Base-by-base conservation (phyloP, 352 stramenopile species). In the Pythium utonaiense region DNA sequence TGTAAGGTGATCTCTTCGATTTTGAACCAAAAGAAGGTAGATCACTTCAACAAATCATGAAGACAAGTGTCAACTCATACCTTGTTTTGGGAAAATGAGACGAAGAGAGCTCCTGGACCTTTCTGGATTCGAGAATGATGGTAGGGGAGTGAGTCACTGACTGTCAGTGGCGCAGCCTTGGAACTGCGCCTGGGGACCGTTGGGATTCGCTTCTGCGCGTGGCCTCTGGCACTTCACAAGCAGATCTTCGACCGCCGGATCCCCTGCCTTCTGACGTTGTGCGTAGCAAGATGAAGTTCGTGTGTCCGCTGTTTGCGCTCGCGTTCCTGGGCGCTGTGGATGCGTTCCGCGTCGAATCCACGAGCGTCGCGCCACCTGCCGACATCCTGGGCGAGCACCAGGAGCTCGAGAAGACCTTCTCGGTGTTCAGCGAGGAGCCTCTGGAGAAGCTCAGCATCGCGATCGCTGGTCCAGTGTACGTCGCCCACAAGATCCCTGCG, bases 381-480 rank as follows among this genome's bases (percentile, higher is more conserved):
- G 63, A 70, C 34, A 66, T 65, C 22, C 51, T 61, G 21, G 63
- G 63, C 14, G 63, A 70, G 47, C 63, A 70, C 57, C 63, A 70
- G 52, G 57, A 65, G 52, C 45, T 70, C 17, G 51, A 61, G 47
- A 47, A 47, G 40, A 62, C 52, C 24, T 70, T 50, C 22, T 59
- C 50, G 16, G 45, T 70, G 9, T 64, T 62, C 63, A 68, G 61
- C 61, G 48, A 62, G 36, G 61, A 68, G 8, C 22, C 53, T 53
- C 61, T 68, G 12, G 61, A 68, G 54, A 68, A 68, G 54, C 57
- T 68, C n/a, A 47, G 31, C 41, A 50, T 68, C n/a, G 54, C 47
- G 13, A 60, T 68, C 24, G 50, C 61, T 31, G 54, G 53, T 14
- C 61, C 53, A 14, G 61, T 63, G 28, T 68, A 63, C 21, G 49